phyloP scores from a whole-genome alignment of 768 basidiomycete species.

The Neoboletus subvelutipes region DNA sequence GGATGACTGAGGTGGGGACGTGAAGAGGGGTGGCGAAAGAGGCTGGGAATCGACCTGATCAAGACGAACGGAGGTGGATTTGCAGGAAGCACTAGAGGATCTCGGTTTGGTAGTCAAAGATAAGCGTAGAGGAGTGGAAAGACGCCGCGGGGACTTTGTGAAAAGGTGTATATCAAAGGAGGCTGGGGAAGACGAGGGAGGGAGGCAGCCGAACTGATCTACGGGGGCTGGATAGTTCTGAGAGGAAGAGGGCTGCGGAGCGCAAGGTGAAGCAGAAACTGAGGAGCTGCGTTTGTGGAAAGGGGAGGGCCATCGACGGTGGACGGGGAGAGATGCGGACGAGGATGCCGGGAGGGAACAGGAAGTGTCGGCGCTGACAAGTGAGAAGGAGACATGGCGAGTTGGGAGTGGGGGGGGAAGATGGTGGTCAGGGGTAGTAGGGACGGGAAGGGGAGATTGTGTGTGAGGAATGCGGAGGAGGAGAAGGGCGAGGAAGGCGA shows the following conservation, averaged over 20 bases:
- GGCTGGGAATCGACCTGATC: neutral
- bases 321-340: neutral
- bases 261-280: neutral
- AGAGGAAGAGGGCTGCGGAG: neutral
- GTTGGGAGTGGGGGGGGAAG: neutral
- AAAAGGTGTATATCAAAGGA: neutral
- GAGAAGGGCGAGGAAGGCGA: neutral
- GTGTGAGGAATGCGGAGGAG: neutral
- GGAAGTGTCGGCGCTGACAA: neutral
- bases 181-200: neutral
- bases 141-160: neutral
- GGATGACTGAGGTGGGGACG: neutral
- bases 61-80: neutral
- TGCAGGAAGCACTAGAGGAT: neutral
- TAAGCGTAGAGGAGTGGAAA: constrained; percentile 6
- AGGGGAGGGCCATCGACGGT: neutral
- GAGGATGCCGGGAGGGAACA: neutral
- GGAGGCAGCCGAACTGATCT: constrained; percentile 10
- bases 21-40: neutral
- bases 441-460: neutral
- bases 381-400: constrained; percentile 22
- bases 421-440: neutral
- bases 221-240: neutral
- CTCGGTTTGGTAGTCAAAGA: constrained; percentile 9
- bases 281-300: constrained; percentile 5